Percentiles rank a stretch among this genome's conserved stretches.
Conservation (phyloP, 331 rosid genomes). For the Pyracantha coccinea region DNA sequence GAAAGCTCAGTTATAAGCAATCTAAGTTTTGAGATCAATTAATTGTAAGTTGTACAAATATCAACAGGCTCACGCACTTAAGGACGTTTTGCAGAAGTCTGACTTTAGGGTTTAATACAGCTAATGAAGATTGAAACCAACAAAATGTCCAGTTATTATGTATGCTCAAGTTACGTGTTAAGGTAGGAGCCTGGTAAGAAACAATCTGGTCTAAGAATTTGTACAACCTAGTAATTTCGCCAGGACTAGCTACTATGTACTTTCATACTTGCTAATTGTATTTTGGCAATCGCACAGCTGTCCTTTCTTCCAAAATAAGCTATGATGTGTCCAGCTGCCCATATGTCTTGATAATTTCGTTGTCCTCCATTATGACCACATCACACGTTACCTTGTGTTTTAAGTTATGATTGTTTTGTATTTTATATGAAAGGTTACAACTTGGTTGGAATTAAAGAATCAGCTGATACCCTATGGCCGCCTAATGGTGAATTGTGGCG, state of each 20-base stretch:
- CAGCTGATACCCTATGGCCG: slow-evolving; percentile 70
- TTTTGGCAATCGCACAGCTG: not conserved
- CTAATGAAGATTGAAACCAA: not conserved
- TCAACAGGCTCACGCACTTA: not conserved
- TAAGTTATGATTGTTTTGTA: not conserved
- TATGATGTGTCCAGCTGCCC: not conserved
- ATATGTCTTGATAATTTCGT: not conserved
- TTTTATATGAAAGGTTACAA: slow-evolving; percentile 35
- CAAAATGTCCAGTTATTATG: not conserved
- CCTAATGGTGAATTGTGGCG: slow-evolving; percentile 90
- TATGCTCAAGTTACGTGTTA: not conserved
- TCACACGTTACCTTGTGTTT: not conserved
- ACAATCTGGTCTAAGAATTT: not conserved
- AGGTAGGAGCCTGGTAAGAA: not conserved
- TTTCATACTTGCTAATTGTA: not conserved
- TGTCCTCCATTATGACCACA: not conserved
- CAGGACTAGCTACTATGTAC: not conserved
- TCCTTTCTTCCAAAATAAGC: not conserved
- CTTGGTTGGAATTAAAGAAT: slow-evolving; percentile 62
- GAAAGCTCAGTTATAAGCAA: not conserved
- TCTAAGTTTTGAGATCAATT: not conserved
- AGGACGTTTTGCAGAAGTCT: not conserved
- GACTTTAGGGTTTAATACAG: not conserved
- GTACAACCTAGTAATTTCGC: not conserved
- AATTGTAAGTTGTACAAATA: not conserved